These are phyloP conservation scores for Picochlorum sp. DNA, from an alignment of 139 green algal species.

Conservation along the genomic window DNA sequence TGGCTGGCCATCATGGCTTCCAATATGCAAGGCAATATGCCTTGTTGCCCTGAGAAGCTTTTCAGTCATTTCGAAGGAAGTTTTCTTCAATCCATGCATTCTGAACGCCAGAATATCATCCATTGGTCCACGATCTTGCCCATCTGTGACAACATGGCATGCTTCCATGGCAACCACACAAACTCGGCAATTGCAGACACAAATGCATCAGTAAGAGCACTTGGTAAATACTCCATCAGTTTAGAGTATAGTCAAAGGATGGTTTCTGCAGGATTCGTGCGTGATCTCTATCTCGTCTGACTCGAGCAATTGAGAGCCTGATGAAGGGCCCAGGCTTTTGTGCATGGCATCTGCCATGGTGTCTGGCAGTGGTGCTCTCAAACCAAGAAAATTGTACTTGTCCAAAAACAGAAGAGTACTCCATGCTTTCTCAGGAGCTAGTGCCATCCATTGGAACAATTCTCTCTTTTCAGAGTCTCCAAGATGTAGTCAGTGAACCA, in stretches of 20 bases:
- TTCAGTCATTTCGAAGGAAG: constrained; percentile 53
- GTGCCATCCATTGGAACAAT: constrained; percentile 66
- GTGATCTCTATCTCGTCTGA: constrained; percentile 15
- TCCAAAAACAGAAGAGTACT: constrained; percentile 77
- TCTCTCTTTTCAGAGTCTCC: constrained; percentile 57
- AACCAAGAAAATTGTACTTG: constrained; percentile 65
- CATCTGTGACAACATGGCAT: constrained; percentile 22
- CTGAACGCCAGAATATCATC: constrained; percentile 27
- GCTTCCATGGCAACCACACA: constrained; percentile 76
- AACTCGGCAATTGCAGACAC: constrained; percentile 69
- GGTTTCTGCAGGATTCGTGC: constrained; percentile 14
- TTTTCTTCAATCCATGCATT: constrained; percentile 32
- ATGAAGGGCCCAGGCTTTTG: constrained; percentile 19
- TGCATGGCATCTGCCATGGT: constrained; percentile 13
- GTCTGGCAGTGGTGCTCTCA: constrained; percentile 28
- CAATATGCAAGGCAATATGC: constrained; percentile 26
- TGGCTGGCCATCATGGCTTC: constrained; percentile 28
- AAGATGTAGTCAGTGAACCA: constrained; percentile 75
- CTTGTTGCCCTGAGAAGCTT: constrained; percentile 48
- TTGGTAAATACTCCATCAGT: constrained; percentile 60
- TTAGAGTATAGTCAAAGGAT: constrained; percentile 18
- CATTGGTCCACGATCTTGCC: neutral
- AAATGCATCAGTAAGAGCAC: constrained; percentile 52
- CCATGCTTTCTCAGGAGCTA: constrained; percentile 63
- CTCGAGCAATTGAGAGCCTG: constrained; percentile 12